phyloP scores from a whole-genome alignment of 768 basidiomycete species.

The Suillus subaureus region DNA sequence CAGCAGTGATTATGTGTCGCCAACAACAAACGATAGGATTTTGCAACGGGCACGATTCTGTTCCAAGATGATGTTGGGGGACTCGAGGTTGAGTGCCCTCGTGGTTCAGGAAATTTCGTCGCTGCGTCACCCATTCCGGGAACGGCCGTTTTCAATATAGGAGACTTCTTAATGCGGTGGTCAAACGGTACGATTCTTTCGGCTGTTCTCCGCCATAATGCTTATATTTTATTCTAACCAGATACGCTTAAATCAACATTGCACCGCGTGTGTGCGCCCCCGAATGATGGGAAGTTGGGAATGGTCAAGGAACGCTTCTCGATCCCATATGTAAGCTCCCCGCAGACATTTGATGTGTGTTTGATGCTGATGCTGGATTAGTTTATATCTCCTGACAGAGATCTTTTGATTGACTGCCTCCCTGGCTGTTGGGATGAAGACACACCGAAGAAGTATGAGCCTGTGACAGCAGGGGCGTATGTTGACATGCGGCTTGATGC shows the following conservation, averaged over 20 bases:
- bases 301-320: constrained; percentile 58
- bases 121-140: constrained; percentile 47
- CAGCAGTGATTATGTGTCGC: background rate
- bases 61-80: constrained; percentile 65
- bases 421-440: constrained; percentile 52
- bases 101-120: constrained; percentile 44
- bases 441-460: constrained; percentile 51
- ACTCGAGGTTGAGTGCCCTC: constrained; percentile 60
- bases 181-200: constrained; percentile 20
- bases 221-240: constrained; percentile 1
- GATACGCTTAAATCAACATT: constrained; percentile 40
- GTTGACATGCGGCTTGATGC: constrained; percentile 42
- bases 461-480: constrained; percentile 44
- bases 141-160: constrained; percentile 53
- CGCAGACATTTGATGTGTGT: background rate
- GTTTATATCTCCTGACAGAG: constrained; percentile 35
- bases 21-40: constrained; percentile 42
- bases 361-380: constrained; percentile 25
- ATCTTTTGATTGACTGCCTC: constrained; percentile 49
- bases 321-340: constrained; percentile 55
- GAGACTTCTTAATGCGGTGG: constrained; percentile 55
- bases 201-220: background rate
- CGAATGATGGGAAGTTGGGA: constrained; percentile 17
- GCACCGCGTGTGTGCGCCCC: constrained; percentile 53
- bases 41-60: constrained; percentile 56